Conservation (phyloP, 306 rosid genomes). For the Quercus glauca region DNA sequence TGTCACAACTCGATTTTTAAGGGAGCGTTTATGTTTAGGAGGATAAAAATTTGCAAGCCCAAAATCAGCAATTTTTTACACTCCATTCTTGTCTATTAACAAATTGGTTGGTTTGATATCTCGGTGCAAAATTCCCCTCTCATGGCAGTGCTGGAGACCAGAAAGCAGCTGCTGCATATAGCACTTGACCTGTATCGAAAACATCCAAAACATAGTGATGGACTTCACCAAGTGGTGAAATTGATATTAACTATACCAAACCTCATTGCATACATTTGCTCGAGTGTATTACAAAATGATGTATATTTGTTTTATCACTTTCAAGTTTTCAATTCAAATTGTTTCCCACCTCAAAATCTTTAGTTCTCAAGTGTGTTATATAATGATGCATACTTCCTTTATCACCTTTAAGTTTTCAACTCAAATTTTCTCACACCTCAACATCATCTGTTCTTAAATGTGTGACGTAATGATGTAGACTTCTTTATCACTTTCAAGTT, state of each 20-base stretch:
- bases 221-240: neutral
- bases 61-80: conserved; percentile 77
- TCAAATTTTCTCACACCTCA: neutral
- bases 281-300: neutral
- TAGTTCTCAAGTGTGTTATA: neutral
- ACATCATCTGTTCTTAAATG: neutral
- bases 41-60: conserved; percentile 61
- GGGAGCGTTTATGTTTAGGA: conserved; percentile 40
- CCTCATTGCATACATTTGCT: neutral
- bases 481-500: neutral
- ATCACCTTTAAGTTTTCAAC: neutral
- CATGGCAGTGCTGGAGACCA: conserved; percentile 71
- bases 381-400: neutral
- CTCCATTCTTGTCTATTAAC: conserved; percentile 64
- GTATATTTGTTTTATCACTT: neutral
- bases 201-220: neutral
- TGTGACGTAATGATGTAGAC: neutral
- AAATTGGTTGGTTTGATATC: conserved; percentile 76
- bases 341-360: too few relatives aligned
- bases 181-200: conserved; percentile 59
- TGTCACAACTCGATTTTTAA: conserved; percentile 77
- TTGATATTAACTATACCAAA: neutral
- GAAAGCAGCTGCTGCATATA: conserved; percentile 75
- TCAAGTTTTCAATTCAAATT: neutral
- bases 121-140: conserved; percentile 61